Percentiles rank a stretch among this genome's conserved stretches.
Conservation (phyloP, 2,329 filamentous ascomycete species). For the Penicillium sp. region DNA sequence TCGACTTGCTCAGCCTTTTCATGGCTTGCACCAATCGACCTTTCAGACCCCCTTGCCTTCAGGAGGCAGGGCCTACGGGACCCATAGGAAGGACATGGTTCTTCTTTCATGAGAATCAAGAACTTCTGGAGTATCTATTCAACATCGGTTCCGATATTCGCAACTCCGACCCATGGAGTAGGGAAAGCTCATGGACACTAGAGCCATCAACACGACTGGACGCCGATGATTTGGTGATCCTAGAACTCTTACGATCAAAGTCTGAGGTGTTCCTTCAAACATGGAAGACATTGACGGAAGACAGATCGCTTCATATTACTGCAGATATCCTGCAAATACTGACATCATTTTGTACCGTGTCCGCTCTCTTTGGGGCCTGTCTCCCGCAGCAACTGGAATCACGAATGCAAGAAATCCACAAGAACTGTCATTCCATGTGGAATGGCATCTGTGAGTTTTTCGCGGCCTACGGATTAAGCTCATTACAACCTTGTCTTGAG, state of each 20-base stretch:
- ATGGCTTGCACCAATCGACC: constrained; percentile 63
- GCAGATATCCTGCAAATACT: constrained; percentile 51
- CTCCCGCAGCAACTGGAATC: constrained; percentile 31
- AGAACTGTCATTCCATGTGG: constrained; percentile 35
- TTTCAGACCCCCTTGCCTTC: constrained; percentile 23
- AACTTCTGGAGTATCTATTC: constrained; percentile 52
- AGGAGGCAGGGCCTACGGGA: constrained; percentile 28
- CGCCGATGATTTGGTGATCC: constrained; percentile 36
- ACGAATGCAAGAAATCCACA: constrained; percentile 29
- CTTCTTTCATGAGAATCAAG: constrained; percentile 38
- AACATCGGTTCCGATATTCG: constrained; percentile 29
- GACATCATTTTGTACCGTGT: constrained; percentile 49
- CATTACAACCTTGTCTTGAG: constrained; percentile 32
- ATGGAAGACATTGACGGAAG: constrained; percentile 44
- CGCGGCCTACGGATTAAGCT: constrained; percentile 25
- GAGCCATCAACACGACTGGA: constrained; percentile 29
- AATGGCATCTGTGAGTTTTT: constrained; percentile 35
- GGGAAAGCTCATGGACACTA: constrained; percentile 21
- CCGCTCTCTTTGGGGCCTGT: constrained; percentile 37
- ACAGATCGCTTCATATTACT: constrained; percentile 48
- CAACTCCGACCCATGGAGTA: constrained; percentile 26
- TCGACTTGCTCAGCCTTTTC: constrained; percentile 68
- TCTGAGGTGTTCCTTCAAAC: constrained; percentile 45
- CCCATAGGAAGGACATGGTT: constrained; percentile 41
- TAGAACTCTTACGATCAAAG: constrained; percentile 49